Evolutionary conservation across 257 asterid species (phyloP), one percentile per base, ranked within the genome.

Genomic region (Ilex aquifolium): DNA sequence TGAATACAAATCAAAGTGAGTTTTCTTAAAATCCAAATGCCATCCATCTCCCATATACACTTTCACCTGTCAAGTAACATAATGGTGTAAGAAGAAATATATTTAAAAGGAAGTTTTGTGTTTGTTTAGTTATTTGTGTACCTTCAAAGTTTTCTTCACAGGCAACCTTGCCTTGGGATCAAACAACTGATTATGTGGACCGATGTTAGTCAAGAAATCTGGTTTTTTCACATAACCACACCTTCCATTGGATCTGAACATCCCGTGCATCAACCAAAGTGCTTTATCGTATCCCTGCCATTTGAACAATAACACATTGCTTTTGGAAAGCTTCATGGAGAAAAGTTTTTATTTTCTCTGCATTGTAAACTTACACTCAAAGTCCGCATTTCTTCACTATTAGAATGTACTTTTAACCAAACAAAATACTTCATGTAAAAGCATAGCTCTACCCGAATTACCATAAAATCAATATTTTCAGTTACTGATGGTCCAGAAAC

Each of bases 11-110:
- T 90, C 97, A 21, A 90, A 90, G 85, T 90, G 97, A 21, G 97
- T 90, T 72, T 81, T 95, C 72, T 83, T 85, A 50, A 90, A 90
- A 69, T 87, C 97, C 86, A 85, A 64, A 71, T 83, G 96, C 97
- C 97, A 90, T 58, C 97, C 97, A 65, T 87, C 96, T 53, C 97
- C 97, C 87, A 78, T 80, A 78, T 90, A 90, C 58, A 87, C 87
- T 69, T 80, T 90, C 44, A 87, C 97, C 95, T 90, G 76, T 69
- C 56, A 61, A 56, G 44, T 11, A 57, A 40, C 1, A 62, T 29
- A 15, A 11, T 12, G 4, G 14, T 54, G 60, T 61, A 51, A 72
- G 65, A 60, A 29, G 53, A 57, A 50, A 61, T 54, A 39, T 13
- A 53, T 59, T 36, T 44, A 61, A 57, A 66, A 65, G 48, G 14